phyloP scores from a whole-genome alignment of 2,329 filamentous ascomycete species.

The Thelonectria discophora region DNA sequence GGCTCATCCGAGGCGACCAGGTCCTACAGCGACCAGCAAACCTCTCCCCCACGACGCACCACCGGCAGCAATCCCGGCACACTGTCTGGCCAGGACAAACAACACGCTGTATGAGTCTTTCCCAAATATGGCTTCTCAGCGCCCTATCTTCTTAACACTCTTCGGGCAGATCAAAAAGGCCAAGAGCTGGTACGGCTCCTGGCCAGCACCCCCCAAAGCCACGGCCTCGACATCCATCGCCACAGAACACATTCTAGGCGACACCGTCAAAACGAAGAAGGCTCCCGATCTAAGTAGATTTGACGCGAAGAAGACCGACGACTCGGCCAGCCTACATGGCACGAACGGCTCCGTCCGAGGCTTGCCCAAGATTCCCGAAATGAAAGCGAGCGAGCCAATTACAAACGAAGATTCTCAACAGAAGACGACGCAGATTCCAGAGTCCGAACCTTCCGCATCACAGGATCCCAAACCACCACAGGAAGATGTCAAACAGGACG shows the following conservation, averaged over 20 bases:
- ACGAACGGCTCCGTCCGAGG: constrained; percentile 33
- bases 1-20: constrained; percentile 32
- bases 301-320: constrained; percentile 53
- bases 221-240: constrained; percentile 68
- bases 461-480: constrained; percentile 7
- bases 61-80: constrained; percentile 22
- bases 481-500: constrained; percentile 11
- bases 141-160: not conserved
- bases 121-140: not conserved
- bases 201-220: constrained; percentile 65
- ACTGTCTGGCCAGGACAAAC: constrained; percentile 17
- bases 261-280: constrained; percentile 58
- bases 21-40: constrained; percentile 27
- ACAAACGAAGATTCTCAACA: constrained; percentile 26
- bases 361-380: constrained; percentile 41
- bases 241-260: constrained; percentile 68
- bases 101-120: constrained; percentile 28
- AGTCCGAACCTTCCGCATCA: constrained; percentile 7
- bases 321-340: constrained; percentile 45
- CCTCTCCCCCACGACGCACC: constrained; percentile 28
- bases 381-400: constrained; percentile 31
- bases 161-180: constrained; percentile 58
- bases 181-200: constrained; percentile 71
- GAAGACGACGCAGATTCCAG: constrained; percentile 23
- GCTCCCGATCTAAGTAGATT: constrained; percentile 61